A percentile compares a stretch with the other conserved stretches of the same genome.
These are phyloP conservation scores for Gigaspora rosea DNA, from an alignment of 192 early-diverging fungal genomes.

Conservation along the genomic window DNA sequence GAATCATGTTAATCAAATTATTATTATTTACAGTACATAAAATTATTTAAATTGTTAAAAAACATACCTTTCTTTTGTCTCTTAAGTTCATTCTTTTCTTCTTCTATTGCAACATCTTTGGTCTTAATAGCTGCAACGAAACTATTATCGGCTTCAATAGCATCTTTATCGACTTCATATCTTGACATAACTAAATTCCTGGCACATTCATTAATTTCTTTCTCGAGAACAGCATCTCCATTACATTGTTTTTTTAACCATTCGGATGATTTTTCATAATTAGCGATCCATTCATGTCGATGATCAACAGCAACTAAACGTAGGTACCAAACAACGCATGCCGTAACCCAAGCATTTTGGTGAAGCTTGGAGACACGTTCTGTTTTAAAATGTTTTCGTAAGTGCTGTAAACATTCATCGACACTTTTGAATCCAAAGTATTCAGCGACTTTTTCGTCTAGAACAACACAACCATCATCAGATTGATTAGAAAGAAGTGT, in stretches of 20 bases:
- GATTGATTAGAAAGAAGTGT: too few species aligned
- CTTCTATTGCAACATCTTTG: neutral
- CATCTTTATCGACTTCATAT: conserved; percentile 17
- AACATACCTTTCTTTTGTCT: neutral
- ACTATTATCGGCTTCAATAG: neutral
- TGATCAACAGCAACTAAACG: conserved; percentile 23
- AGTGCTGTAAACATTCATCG: too few species aligned
- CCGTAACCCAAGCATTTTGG: conserved; percentile 6
- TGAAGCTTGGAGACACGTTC: conserved; percentile 9
- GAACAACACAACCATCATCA: too few species aligned
- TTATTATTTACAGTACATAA: too few species aligned
- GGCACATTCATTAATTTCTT: conserved; percentile 17
- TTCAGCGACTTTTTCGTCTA: too few species aligned
- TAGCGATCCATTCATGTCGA: neutral
- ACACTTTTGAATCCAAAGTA: too few species aligned
- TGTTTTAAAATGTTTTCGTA: neutral
- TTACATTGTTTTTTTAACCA: conserved; percentile 24
- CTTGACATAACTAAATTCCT: conserved; percentile 16
- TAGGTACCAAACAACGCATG: conserved; percentile 15
- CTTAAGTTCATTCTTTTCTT: neutral
- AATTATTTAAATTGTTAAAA: neutral
- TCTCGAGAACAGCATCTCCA: neutral
- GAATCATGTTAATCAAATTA: too few species aligned
- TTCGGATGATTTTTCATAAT: conserved; percentile 8
- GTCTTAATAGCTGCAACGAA: neutral